Percentiles rank a stretch among this genome's conserved stretches.
Evolutionary conservation across 768 basidiomycete genomes (phyloP).

Genomic region (Kockovaella imperatae): DNA sequence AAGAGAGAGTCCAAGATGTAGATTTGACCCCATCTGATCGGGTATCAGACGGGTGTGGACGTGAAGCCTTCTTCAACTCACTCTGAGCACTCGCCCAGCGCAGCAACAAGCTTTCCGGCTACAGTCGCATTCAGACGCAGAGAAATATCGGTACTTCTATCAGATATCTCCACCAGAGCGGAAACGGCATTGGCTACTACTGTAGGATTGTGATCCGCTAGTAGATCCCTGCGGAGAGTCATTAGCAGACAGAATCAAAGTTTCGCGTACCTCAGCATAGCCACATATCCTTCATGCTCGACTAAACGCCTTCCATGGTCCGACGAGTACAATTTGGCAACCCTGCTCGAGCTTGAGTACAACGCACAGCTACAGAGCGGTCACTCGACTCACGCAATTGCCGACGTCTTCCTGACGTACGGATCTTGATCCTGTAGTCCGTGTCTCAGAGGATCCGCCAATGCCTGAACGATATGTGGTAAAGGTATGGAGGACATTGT

Average conservation of each 20-base stretch:
- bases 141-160: constrained; percentile 86
- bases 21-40: constrained; percentile 87
- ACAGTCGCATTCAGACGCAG: constrained; percentile 80
- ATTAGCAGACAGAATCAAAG: neutral
- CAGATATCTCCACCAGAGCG: constrained; percentile 91
- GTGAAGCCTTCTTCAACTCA: constrained; percentile 50
- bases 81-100: constrained; percentile 95
- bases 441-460: constrained; percentile 84
- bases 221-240: constrained; percentile 54
- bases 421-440: constrained; percentile 90
- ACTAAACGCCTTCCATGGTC: constrained; percentile 65
- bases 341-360: constrained; percentile 50
- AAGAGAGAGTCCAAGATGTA: constrained; percentile 92
- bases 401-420: constrained; percentile 97
- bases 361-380: neutral
- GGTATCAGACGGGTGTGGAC: neutral
- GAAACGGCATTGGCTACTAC: constrained; percentile 97
- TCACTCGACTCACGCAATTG: constrained; percentile 52
- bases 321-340: constrained; percentile 86
- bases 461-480: constrained; percentile 67
- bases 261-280: constrained; percentile 57
- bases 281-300: constrained; percentile 84
- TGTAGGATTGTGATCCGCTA: constrained; percentile 89
- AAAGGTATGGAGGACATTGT: constrained; percentile 99
- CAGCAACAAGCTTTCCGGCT: constrained; percentile 81